phyloP scores from a whole-genome alignment of 352 stramenopile species.

The Phytophthora idaei region DNA sequence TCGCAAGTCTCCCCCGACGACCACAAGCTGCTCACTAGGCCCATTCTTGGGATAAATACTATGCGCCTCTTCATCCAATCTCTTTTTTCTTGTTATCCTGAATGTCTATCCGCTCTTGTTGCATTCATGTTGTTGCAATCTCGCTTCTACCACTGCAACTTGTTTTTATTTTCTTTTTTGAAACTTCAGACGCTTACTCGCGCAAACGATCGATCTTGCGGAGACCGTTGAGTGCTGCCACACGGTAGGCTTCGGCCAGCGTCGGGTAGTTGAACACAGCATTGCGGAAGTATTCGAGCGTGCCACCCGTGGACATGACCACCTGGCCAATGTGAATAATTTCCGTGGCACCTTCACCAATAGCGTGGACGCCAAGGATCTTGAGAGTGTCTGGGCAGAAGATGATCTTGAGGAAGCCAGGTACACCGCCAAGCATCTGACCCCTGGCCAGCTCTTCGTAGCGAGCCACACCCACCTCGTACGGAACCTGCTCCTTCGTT shows the following conservation, averaged over 20 bases:
- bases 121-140: slow-evolving; percentile 15
- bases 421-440: slow-evolving; percentile 83
- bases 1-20: slow-evolving; percentile 39
- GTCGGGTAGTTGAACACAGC: slow-evolving; percentile 94
- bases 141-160: neutral
- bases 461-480: slow-evolving; percentile 79
- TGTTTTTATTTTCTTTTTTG: neutral
- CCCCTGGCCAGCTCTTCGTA: slow-evolving; percentile 88
- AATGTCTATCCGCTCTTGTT: slow-evolving; percentile 18
- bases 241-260: slow-evolving; percentile 86
- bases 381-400: slow-evolving; percentile 81
- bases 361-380: slow-evolving; percentile 82
- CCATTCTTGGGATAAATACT: slow-evolving; percentile 22
- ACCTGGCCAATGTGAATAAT: slow-evolving; percentile 92
- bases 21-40: slow-evolving; percentile 17
- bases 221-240: slow-evolving; percentile 79
- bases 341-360: slow-evolving; percentile 87
- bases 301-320: slow-evolving; percentile 84
- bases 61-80: slow-evolving; percentile 14
- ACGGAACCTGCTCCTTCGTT: slow-evolving; percentile 73
- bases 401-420: slow-evolving; percentile 87
- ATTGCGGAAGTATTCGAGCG: slow-evolving; percentile 90
- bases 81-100: slow-evolving; percentile 10
- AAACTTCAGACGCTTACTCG: slow-evolving; percentile 21
- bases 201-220: slow-evolving; percentile 69